Evolutionary conservation across 805 yeast species (phyloP).

Genomic region (Clavispora santaluciae): DNA sequence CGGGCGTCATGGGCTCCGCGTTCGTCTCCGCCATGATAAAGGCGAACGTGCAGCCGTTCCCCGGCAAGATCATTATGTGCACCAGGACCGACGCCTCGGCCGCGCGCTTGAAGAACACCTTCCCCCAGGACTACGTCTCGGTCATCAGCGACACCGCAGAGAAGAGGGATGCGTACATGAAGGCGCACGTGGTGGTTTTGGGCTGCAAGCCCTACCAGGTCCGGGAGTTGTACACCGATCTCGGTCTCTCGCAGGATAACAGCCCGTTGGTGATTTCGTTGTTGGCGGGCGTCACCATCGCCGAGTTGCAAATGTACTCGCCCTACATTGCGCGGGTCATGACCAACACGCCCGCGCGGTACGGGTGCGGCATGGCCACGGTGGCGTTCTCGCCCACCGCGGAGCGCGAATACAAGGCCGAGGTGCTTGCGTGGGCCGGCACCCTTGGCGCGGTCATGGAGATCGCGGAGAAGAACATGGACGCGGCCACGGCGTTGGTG

Average conservation of each 20-base stretch:
- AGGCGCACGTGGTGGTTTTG: slow-evolving; percentile 67
- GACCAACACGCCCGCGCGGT: slow-evolving; percentile 96
- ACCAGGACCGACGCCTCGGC: slow-evolving; percentile 47
- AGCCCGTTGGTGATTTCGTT: slow-evolving; percentile 68
- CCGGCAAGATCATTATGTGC: slow-evolving; percentile 73
- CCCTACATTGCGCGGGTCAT: slow-evolving; percentile 79
- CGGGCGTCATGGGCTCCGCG: slow-evolving; percentile 96
- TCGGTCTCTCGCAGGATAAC: slow-evolving; percentile 43
- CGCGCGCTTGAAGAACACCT: slow-evolving; percentile 45
- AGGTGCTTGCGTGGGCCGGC: slow-evolving; percentile 48
- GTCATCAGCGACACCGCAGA: slow-evolving; percentile 37
- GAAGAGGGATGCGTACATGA: slow-evolving; percentile 55
- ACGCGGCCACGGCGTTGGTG: slow-evolving; percentile 89
- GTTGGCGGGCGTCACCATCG: slow-evolving; percentile 90
- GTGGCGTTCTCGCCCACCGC: slow-evolving; percentile 66
- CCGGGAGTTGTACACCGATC: slow-evolving; percentile 51
- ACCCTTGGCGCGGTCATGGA: slow-evolving; percentile 66
- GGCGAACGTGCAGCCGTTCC: slow-evolving; percentile 47
- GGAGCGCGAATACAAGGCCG: slow-evolving; percentile 36
- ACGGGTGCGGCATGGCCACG: slow-evolving; percentile 91
- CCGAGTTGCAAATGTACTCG: slow-evolving; percentile 51
- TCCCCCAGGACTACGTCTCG: slow-evolving; percentile 39
- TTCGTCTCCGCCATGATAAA: slow-evolving; percentile 74
- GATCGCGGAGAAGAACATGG: slow-evolving; percentile 89
- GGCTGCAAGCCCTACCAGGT: slow-evolving; percentile 89